Evolutionary conservation across 176 grass and related monocot species (phyloP), one percentile per base, ranked within the genome.

Genomic region (Tillandsia leiboldiana): DNA sequence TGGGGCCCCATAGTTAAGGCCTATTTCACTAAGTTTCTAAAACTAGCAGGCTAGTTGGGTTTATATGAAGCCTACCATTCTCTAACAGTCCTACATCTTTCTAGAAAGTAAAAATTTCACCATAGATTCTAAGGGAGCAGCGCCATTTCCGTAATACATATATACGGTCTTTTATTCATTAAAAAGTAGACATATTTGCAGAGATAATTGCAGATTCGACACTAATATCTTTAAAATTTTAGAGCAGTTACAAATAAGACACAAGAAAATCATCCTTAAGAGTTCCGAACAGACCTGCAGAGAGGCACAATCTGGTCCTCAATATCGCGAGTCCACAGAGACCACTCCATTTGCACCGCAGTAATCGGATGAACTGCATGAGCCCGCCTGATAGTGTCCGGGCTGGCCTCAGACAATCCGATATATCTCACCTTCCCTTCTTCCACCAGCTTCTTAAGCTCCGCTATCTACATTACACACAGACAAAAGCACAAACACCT

Each of bases 341-440:
- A 97, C 81, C 83, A 97, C 71, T 90, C 86, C 61, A 92, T 81
- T 70, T 97, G 86, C 20, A 90, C 76, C 1, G 81, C 81, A 20
- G 76, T 87, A 53, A 97, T 79, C 12, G 93, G 89, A 81, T 97
- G 86, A 80, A 97, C 79, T 64, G 76, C 81, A 49, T 97, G 89
- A 15, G 86, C 89, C 63, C 84, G 73, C 49, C 74, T 84, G 63
- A 90, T 89, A 2, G 86, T 97, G 63, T 83, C 77, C 0, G 77
- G 64, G 64, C 93, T 92, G 11, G 89, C 89, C 56, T 97, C 86
- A 17, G 80, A 97, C 51, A 97, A 71, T 14, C 89, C 86, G 72
- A 97, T 75, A 69, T 92, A 97, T 49, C 75, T 87, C 0, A 97
- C 63, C 75, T 90, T 92, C 13, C 86, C 86, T 81, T 90, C 86